These are phyloP conservation scores for Penicillium herquei DNA, from an alignment of 495 filamentous ascomycete species.

Conservation along the genomic window DNA sequence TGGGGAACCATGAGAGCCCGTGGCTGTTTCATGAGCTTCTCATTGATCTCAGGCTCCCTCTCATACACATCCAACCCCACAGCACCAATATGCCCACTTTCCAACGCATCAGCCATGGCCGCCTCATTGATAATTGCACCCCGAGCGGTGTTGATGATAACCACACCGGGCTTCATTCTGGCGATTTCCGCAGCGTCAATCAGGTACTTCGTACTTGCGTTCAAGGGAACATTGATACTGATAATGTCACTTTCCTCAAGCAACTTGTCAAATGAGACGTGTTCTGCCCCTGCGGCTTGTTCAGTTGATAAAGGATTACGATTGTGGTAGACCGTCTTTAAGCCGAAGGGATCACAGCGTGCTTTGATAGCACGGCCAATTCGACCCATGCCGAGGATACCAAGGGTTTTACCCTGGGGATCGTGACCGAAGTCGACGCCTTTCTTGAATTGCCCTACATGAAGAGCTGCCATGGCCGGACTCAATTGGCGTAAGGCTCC, in stretches of 20 bases:
- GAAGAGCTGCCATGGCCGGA: slow-evolving; percentile 25
- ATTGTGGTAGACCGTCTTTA: slow-evolving; percentile 59
- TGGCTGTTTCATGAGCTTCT: too few species aligned
- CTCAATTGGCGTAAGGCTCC: slow-evolving; percentile 41
- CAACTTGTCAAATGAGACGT: slow-evolving; percentile 57
- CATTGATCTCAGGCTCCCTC: not conserved
- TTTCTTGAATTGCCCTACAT: slow-evolving; percentile 39
- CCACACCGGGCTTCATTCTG: slow-evolving; percentile 56
- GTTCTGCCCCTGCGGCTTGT: slow-evolving; percentile 44
- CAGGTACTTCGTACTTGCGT: slow-evolving; percentile 53
- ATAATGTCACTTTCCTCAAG: slow-evolving; percentile 57
- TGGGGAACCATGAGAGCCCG: slow-evolving; percentile 6
- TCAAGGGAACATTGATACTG: slow-evolving; percentile 60
- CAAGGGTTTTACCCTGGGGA: slow-evolving; percentile 54
- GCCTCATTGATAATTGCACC: slow-evolving; percentile 57
- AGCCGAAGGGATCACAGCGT: slow-evolving; percentile 38
- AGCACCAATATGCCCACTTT: not conserved
- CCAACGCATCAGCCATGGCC: slow-evolving; percentile 45
- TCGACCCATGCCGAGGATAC: slow-evolving; percentile 72
- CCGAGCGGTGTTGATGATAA: slow-evolving; percentile 60
- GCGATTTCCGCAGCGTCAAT: slow-evolving; percentile 46
- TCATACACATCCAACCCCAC: not conserved
- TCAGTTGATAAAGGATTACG: slow-evolving; percentile 28
- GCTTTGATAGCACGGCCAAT: slow-evolving; percentile 52
- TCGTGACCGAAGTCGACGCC: slow-evolving; percentile 43